Conservation (phyloP, 164 flowering plant genomes). For the Chimonanthus praecox region DNA sequence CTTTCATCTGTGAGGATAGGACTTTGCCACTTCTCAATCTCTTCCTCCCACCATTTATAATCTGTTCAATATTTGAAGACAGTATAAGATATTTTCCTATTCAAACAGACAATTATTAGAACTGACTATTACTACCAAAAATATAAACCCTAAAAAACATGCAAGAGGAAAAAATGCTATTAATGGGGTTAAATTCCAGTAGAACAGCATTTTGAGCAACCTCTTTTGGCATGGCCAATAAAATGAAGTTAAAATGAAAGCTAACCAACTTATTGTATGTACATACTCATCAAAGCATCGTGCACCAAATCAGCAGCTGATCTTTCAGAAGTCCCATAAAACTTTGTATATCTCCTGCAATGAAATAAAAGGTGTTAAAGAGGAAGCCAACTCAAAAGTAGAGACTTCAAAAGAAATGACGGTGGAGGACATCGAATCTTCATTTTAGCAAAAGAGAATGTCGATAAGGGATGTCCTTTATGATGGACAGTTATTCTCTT, state of each 20-base stretch:
- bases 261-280: background rate
- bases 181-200: background rate
- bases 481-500: no score
- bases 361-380: background rate
- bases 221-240: background rate
- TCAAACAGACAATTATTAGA: background rate
- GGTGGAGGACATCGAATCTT: background rate
- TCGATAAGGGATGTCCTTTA: no score
- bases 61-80: conserved; percentile 41
- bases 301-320: conserved; percentile 78
- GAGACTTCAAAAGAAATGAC: background rate
- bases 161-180: background rate
- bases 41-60: conserved; percentile 96
- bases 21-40: conserved; percentile 93
- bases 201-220: background rate
- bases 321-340: conserved; percentile 81
- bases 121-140: background rate
- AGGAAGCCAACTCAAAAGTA: background rate
- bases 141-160: background rate
- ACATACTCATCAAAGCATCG: conserved; percentile 89
- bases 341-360: conserved; percentile 93
- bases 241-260: background rate
- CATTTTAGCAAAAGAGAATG: background rate
- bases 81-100: conserved; percentile 1
- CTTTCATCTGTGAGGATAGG: conserved; percentile 74